Evolutionary conservation across 768 basidiomycete genomes (phyloP).

Genomic region (Trametes maxima): DNA sequence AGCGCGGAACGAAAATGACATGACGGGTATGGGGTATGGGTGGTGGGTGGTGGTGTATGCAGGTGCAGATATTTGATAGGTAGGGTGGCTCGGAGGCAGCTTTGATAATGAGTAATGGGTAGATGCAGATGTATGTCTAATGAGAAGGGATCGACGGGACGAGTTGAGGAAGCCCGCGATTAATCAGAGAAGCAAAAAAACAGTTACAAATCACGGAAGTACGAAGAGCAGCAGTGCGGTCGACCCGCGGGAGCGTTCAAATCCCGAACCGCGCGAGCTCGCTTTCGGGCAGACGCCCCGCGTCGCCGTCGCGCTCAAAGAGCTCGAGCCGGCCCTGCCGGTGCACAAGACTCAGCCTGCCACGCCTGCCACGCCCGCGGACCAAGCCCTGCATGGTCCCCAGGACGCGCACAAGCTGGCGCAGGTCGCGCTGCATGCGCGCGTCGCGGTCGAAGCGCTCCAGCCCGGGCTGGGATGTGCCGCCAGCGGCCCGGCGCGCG

Average conservation of each 20-base stretch:
- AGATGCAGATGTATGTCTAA: too few relatives aligned
- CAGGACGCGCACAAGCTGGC: slow-evolving; percentile 33
- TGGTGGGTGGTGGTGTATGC: too few relatives aligned
- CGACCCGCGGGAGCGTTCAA: neutral
- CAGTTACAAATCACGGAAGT: too few relatives aligned
- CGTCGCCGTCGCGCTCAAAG: slow-evolving; percentile 47
- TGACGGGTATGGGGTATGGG: too few relatives aligned
- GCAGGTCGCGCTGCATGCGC: slow-evolving; percentile 31
- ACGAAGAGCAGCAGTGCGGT: too few relatives aligned
- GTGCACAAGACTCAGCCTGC: slow-evolving; percentile 58
- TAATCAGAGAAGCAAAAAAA: too few relatives aligned
- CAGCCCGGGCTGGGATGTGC: slow-evolving; percentile 12
- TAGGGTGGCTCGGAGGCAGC: too few relatives aligned
- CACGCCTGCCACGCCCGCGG: slow-evolving; percentile 51
- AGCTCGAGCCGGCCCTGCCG: slow-evolving; percentile 45
- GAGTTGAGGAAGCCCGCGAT: too few relatives aligned
- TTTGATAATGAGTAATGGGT: too few relatives aligned
- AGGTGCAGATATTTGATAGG: too few relatives aligned
- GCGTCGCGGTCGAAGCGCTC: slow-evolving; percentile 23
- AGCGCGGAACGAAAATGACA: too few relatives aligned
- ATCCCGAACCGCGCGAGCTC: slow-evolving; percentile 33
- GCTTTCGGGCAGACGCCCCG: slow-evolving; percentile 49
- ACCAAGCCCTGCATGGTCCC: slow-evolving; percentile 48
- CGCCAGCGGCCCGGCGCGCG: slow-evolving; percentile 30
- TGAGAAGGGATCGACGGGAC: too few relatives aligned